A percentile compares a stretch with the other conserved stretches of the same genome.
These are phyloP conservation scores for Penicillium concentricum DNA, from an alignment of 2,329 filamentous ascomycete species.

Conservation along the genomic window DNA sequence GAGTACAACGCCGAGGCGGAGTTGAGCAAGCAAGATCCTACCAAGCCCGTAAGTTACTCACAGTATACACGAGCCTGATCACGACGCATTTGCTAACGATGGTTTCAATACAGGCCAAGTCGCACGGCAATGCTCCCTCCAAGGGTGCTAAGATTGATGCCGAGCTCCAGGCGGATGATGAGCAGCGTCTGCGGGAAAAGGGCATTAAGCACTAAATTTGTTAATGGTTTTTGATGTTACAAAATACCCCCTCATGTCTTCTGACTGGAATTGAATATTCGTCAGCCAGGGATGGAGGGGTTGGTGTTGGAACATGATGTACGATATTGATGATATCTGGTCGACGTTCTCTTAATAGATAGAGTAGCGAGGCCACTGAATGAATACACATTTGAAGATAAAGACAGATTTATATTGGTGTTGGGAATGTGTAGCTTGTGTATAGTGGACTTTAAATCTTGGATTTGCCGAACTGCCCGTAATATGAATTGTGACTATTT, in stretches of 20 bases:
- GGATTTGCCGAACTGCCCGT: not conserved
- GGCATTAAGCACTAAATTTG: conserved; percentile 34
- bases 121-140: conserved; percentile 49
- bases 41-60: conserved; percentile 37
- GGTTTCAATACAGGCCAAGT: conserved; percentile 33
- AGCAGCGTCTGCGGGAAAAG: conserved; percentile 46
- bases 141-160: conserved; percentile 50
- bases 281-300: conserved; percentile 20
- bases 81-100: conserved; percentile 9
- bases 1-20: conserved; percentile 36
- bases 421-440: not conserved
- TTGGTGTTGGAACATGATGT: conserved; percentile 73
- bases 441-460: not conserved
- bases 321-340: conserved; percentile 53
- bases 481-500: not conserved
- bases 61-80: not conserved
- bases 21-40: conserved; percentile 44
- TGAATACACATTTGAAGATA: not conserved
- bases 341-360: conserved; percentile 10
- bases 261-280: conserved; percentile 8
- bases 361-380: conserved; percentile 4
- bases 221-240: conserved; percentile 9
- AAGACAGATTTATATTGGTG: not conserved
- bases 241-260: conserved; percentile 5
- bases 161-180: conserved; percentile 45